These are phyloP conservation scores for Talaromyces sp. DNA, from an alignment of 2,329 filamentous ascomycete species.

Conservation along the genomic window DNA sequence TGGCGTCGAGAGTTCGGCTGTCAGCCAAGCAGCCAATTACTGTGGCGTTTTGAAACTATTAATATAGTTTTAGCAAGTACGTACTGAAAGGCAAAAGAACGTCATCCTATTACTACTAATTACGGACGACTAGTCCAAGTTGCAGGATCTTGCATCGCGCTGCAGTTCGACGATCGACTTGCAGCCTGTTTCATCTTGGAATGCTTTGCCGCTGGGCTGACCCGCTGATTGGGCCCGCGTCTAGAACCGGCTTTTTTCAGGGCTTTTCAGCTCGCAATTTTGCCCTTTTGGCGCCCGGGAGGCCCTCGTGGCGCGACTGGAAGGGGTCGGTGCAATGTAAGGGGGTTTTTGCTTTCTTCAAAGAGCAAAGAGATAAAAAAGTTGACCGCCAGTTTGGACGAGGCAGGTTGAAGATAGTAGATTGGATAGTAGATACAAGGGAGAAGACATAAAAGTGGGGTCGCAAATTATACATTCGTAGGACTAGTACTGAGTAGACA, in stretches of 20 bases:
- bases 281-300: not conserved
- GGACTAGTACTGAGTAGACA: too few relatives aligned
- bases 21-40: not conserved
- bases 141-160: not conserved
- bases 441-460: not conserved
- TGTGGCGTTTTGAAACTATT: not conserved
- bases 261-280: not conserved
- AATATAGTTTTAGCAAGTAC: too few relatives aligned
- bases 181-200: not conserved
- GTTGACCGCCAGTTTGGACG: not conserved
- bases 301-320: not conserved
- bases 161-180: not conserved
- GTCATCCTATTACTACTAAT: not conserved
- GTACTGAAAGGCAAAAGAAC: not conserved
- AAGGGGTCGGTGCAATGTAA: not conserved
- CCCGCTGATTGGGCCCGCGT: not conserved
- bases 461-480: too few relatives aligned
- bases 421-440: not conserved
- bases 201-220: not conserved
- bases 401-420: not conserved
- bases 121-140: not conserved
- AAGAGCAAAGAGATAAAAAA: not conserved
- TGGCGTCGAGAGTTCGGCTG: not conserved
- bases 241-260: not conserved
- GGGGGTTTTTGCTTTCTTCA: not conserved